Conservation (phyloP, 345 rosid species). For the Orychophragmus violaceus region DNA sequence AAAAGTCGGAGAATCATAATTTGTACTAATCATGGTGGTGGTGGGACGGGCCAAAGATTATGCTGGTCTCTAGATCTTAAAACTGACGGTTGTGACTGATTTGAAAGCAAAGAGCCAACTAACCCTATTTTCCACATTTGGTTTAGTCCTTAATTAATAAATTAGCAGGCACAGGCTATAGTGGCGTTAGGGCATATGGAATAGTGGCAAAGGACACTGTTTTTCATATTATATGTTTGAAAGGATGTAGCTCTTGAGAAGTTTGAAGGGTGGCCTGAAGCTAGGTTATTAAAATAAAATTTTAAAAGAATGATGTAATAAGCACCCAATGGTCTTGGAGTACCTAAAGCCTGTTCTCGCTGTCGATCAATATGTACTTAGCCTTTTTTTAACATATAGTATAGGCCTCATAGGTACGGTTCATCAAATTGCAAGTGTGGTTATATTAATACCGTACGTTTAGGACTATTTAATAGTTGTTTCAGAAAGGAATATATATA, state of each 20-base stretch:
- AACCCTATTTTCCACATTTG: constrained; percentile 12
- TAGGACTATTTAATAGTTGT: too few relatives aligned
- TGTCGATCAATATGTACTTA: constrained; percentile 17
- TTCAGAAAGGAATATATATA: too few relatives aligned
- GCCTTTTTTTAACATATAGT: neutral
- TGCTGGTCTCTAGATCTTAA: constrained; percentile 31
- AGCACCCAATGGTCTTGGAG: constrained; percentile 35
- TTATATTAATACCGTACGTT: constrained; percentile 18
- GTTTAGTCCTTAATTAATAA: constrained; percentile 19
- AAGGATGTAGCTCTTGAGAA: constrained; percentile 16
- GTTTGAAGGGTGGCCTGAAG: constrained; percentile 18
- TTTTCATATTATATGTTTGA: constrained; percentile 2
- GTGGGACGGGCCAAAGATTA: constrained; percentile 32
- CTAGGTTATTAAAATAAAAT: neutral
- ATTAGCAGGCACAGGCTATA: constrained; percentile 20
- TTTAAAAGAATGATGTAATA: neutral
- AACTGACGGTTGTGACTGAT: constrained; percentile 29
- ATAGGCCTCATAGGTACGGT: constrained; percentile 25
- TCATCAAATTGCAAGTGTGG: constrained; percentile 17
- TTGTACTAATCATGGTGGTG: constrained; percentile 16
- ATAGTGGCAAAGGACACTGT: constrained; percentile 25
- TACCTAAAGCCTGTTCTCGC: constrained; percentile 17
- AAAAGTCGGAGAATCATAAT: neutral
- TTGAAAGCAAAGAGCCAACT: constrained; percentile 30
- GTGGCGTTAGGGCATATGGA: constrained; percentile 23